These are phyloP conservation scores for Cyamopsis tetragonoloba DNA, from an alignment of 306 rosid genomes.

Conservation along the genomic window DNA sequence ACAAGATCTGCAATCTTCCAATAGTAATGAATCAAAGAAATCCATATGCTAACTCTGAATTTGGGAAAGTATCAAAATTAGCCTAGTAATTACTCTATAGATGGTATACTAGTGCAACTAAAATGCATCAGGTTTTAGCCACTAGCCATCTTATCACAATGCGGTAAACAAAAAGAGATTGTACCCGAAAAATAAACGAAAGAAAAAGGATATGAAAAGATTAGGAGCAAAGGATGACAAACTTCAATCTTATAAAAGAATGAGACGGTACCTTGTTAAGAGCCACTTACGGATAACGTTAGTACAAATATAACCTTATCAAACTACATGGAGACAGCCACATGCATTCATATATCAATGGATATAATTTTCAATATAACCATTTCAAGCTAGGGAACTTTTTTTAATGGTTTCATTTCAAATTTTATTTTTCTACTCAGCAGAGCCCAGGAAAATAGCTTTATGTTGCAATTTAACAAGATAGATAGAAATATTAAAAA, in stretches of 20 bases:
- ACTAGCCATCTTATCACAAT: too few species aligned
- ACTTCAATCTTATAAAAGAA: background rate
- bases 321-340: too few species aligned
- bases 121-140: background rate
- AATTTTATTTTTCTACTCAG: background rate
- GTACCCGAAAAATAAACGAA: background rate
- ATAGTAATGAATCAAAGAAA: too few species aligned
- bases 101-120: background rate
- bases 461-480: background rate
- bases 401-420: background rate
- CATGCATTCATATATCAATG: too few species aligned
- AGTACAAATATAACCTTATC: too few species aligned
- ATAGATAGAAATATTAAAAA: background rate
- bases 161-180: background rate
- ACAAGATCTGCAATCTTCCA: too few species aligned
- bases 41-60: too few species aligned
- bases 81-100: background rate
- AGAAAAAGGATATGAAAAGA: background rate
- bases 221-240: background rate
- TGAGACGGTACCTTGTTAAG: background rate
- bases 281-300: background rate
- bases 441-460: background rate
- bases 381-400: too few species aligned
- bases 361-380: too few species aligned
- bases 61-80: background rate